phyloP scores from a whole-genome alignment of 768 basidiomycete genomes.

The Mrakia frigida region DNA sequence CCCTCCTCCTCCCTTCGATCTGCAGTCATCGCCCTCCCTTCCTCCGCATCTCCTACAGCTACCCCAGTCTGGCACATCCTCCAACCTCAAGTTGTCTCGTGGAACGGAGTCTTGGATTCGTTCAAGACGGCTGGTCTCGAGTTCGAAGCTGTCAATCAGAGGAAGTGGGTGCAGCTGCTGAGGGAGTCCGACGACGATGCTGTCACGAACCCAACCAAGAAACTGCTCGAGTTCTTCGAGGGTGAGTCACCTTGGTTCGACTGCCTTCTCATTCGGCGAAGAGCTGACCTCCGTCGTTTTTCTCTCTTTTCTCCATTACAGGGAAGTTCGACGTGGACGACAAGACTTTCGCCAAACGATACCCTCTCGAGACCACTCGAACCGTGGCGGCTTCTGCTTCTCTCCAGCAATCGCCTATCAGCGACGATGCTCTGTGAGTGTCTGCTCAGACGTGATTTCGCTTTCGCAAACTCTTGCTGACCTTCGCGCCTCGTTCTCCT shows the following conservation, averaged over 20 bases:
- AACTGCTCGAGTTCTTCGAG: constrained; percentile 44
- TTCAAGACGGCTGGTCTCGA: constrained; percentile 46
- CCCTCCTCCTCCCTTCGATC: too few relatives aligned
- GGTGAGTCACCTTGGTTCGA: neutral
- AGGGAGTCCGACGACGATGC: constrained; percentile 46
- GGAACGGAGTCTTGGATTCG: constrained; percentile 48
- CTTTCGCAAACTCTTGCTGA: neutral
- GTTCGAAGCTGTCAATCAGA: constrained; percentile 46
- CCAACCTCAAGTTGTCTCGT: constrained; percentile 36
- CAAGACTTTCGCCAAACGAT: constrained; percentile 6
- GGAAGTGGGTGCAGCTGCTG: constrained; percentile 47
- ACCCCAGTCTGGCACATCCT: constrained; percentile 34
- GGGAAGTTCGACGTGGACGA: constrained; percentile 45
- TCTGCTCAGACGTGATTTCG: neutral
- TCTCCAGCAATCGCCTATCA: neutral
- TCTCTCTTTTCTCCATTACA: constrained; percentile 44
- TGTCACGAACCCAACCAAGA: constrained; percentile 48
- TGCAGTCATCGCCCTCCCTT: constrained; percentile 43
- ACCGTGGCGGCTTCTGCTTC: constrained; percentile 38
- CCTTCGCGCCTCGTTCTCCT: neutral
- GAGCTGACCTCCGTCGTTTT: neutral
- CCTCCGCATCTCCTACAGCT: constrained; percentile 48
- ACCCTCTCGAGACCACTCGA: constrained; percentile 14
- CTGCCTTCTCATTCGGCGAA: neutral
- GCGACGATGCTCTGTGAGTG: constrained; percentile 3